phyloP scores from a whole-genome alignment of 2,329 filamentous ascomycete species.

The Fusarium tupiense region DNA sequence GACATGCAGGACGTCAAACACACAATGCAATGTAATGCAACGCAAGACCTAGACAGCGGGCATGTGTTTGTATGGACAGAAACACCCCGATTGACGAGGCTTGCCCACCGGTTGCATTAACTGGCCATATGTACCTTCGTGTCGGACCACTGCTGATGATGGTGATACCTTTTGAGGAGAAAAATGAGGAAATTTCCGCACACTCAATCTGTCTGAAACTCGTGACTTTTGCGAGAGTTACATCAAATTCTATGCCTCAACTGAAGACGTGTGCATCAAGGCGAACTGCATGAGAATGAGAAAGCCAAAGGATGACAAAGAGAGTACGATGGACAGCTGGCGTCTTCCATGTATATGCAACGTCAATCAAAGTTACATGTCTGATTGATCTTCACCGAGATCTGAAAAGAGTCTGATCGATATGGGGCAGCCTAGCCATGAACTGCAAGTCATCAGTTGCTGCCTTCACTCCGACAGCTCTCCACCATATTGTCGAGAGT shows the following conservation, averaged over 20 bases:
- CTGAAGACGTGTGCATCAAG: conserved; percentile 21
- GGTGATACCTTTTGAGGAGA: conserved; percentile 19
- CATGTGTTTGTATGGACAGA: conserved; percentile 29
- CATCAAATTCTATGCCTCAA: conserved; percentile 27
- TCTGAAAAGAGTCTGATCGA: conserved; percentile 13
- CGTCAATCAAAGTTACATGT: conserved; percentile 8
- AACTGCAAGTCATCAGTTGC: conserved; percentile 22
- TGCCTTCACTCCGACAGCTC: background rate
- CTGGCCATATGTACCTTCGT: conserved; percentile 3
- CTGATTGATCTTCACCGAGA: conserved; percentile 21
- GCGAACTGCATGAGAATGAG: conserved; percentile 15
- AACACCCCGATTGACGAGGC: conserved; percentile 32
- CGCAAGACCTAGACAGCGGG: conserved; percentile 23
- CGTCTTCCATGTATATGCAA: conserved; percentile 25
- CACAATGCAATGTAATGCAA: conserved; percentile 12
- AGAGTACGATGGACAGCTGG: conserved; percentile 37
- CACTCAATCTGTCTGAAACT: background rate
- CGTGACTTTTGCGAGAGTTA: background rate
- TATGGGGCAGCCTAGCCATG: conserved; percentile 7
- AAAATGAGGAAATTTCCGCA: background rate
- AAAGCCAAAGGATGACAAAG: conserved; percentile 25
- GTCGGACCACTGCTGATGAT: conserved; percentile 9
- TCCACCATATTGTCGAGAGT: background rate
- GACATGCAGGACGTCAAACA: conserved; percentile 36
- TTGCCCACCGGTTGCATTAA: conserved; percentile 34